Evolutionary conservation across 2,329 filamentous ascomycete genomes (phyloP), one percentile per base, ranked within the genome.

Genomic region (Escovopsis sp.): DNA sequence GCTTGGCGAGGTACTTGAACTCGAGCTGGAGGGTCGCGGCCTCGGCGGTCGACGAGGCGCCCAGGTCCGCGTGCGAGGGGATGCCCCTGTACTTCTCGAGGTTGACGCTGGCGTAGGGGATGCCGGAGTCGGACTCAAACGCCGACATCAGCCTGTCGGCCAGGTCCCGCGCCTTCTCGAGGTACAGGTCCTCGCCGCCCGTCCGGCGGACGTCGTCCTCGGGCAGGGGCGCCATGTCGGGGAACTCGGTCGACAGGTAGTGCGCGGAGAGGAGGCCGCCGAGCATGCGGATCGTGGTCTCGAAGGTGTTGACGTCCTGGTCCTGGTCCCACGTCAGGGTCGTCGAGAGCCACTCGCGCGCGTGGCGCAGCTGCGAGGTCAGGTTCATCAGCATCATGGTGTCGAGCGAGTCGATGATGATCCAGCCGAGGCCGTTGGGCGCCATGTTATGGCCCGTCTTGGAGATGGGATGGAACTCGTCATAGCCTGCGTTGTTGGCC

Each of bases 341-440:
- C 5, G 77, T 80, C 2, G 84, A 72, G 38, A 98, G 77, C 91
- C 91, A 98, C 56, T 94, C 76, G 43, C 89, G 74, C 25, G 91
- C 89, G 54, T 93, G 79, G 32, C 79, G 72, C 33, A 98, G 72
- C 47, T 88, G 79, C 29, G 78, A 82, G 12, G 89, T 96, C 49
- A 94, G 70, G 59, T 96, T 96, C 91, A 98, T 98, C 46, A 98
- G 70, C 66, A 98, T 98, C 71, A 96, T 75, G 1, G 91, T 98
- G 61, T 98, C 91, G 48, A 98, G 68, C 11, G 89, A 79, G 64
- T 98, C 91, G 43, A 98, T 81, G 47, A 98, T 95, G 54, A 96
- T 96, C 91, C 93, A 98, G 27, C 91, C 91, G 62, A 98, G 72
- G 24, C 89, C 91, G 47, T 85, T 79, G 4, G 81, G 72, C 7